Evolutionary conservation across 164 flowering plant genomes (phyloP), one percentile per base, ranked within the genome.

Genomic region (Paratinospora sagittata): DNA sequence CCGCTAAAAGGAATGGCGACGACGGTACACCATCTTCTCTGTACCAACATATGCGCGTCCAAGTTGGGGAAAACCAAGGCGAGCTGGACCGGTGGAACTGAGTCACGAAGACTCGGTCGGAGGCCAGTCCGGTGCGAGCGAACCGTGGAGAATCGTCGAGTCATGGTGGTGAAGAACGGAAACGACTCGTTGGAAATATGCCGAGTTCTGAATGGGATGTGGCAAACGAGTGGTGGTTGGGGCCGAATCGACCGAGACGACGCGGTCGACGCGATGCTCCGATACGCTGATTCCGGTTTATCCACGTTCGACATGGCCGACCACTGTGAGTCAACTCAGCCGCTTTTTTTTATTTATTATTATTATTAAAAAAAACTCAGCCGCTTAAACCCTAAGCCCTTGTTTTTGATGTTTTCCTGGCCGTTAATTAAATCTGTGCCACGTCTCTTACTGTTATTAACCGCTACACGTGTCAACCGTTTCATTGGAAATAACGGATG

Each of bases 151-250:
- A 39, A 64, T 6, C 58, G 76, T 74, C 79, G 72, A 66, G 83
- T 80, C 52, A 81, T 74, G 47, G 74, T 86, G 64, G 76, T 90
- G 81, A 86, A 77, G 81, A 89, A 84, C 72, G 95, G 96, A 33
- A 76, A 79, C 66, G 98, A 94, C 75, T 89, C 92, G 61, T 74
- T 94, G 63, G 90, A 86, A 61, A 90, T 93, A 45, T 89, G 95
- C 80, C 70, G 95, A 73, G 87, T 93, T 12, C 74, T 91, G 39
- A 94, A 94, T 67, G 98, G 96, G 16, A 88, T 94, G 97, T 94
- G 98, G 98, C 98, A 94, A 82, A 89, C 96, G 4, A 91, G 97
- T 63, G 98, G 96, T 19, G 97, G 96, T 1, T 90, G 97, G 97
- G 98, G 98, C 5, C 73, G 83, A 66, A 91, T 94, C 80, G 90